Conservation (phyloP, 495 filamentous ascomycete species). For the Physcia stellaris region DNA sequence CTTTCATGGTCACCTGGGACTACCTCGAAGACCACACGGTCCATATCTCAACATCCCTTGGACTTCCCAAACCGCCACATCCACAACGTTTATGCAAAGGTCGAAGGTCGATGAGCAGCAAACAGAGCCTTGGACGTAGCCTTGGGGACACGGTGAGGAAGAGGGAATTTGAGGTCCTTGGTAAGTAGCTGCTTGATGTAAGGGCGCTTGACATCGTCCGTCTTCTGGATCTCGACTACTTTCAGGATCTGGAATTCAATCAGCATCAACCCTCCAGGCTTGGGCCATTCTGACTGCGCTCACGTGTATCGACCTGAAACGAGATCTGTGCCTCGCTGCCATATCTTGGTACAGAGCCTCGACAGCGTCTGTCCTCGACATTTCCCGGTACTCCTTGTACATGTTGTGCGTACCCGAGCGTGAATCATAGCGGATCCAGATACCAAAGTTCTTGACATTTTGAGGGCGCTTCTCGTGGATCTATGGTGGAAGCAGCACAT, state of each 20-base stretch:
- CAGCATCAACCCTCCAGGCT: too few relatives aligned
- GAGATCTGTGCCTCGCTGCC: slow-evolving; percentile 93
- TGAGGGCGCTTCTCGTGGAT: slow-evolving; percentile 96
- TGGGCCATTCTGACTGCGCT: too few relatives aligned
- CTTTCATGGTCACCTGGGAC: background rate
- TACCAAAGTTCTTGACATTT: slow-evolving; percentile 99
- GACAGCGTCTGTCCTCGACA: slow-evolving; percentile 86
- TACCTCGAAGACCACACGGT: background rate
- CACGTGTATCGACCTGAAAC: slow-evolving; percentile 97
- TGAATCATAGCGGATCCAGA: slow-evolving; percentile 99
- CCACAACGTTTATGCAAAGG: slow-evolving; percentile 45
- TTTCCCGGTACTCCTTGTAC: slow-evolving; percentile 99
- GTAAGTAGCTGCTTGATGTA: slow-evolving; percentile 97
- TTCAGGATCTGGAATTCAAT: slow-evolving; percentile 74
- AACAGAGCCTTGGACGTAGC: slow-evolving; percentile 73
- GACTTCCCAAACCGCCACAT: background rate
- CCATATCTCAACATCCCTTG: background rate
- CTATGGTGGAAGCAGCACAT: slow-evolving; percentile 34
- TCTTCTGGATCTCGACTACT: slow-evolving; percentile 92
- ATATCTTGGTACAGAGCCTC: slow-evolving; percentile 98
- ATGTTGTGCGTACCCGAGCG: slow-evolving; percentile 99
- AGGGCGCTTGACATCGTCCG: slow-evolving; percentile 82
- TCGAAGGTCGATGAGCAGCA: slow-evolving; percentile 78
- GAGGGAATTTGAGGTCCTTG: slow-evolving; percentile 95
- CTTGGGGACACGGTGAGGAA: slow-evolving; percentile 86